Base-by-base conservation (phyloP, 805 yeast species). In the Yueomyces sinensis region DNA sequence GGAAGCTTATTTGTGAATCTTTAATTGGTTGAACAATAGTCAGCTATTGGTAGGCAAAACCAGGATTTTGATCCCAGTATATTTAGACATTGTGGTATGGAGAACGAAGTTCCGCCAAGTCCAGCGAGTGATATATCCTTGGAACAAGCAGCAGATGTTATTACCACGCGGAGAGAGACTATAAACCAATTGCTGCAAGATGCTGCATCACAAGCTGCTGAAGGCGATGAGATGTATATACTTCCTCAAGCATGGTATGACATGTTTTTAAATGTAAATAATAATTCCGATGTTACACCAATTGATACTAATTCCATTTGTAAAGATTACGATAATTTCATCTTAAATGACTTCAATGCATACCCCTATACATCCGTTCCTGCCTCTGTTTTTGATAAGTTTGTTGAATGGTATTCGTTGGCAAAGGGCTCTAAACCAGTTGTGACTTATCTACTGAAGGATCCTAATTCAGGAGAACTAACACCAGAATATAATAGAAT, bases 351-450 rank as follows among this genome's bases (percentile, higher is more conserved):
- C 29, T 43, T 47, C 41, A 33, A 41, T 16, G 22, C 36, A 14
- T 32, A 44, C 33, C 56, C 63, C 13, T 45, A 62, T 38, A 27
- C 54, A 35, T 46, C 62, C 0, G 53, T 77, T 1, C 56, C 71
- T 0, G 66, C 66, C 5, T 52, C 57, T 4, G 61, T 68, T 3
- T 76, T 71, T 42, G 45, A 59, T 3, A 47, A 59, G 38, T 50
- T 78, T 9, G 52, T 49, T 1, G 58, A 61, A 23, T 71, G 79
- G 76, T 76, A 74, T 50, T 81, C 80, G 0, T 33, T 70, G 17
- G 47, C 54, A 1, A 63, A 65, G 1, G 49, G 47, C 4, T 58
- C 66, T 5, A 39, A 41, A 5, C 61, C 68, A 1, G 51, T 67
- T 1, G 40, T 43, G n/a, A 61, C 75, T 3, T 46, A 41, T 14